Conservation (phyloP, 2,329 filamentous ascomycete species). For the Trichoderma gracile region DNA sequence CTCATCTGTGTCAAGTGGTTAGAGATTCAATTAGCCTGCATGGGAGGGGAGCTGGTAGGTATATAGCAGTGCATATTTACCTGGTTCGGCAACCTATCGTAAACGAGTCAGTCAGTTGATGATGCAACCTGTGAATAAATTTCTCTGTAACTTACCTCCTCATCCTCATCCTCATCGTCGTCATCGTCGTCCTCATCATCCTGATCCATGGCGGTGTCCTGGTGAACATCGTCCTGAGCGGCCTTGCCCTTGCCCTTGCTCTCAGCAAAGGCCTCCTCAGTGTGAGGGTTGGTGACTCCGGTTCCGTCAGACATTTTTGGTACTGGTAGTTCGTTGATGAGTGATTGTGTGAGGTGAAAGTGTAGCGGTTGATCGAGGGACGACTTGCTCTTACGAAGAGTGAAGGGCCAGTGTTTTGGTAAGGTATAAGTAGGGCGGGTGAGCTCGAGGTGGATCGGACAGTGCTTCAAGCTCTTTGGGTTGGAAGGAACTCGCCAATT, state of each 20-base stretch:
- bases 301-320: conserved; percentile 48
- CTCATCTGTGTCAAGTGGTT: conserved; percentile 48
- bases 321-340: not conserved
- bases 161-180: conserved; percentile 50
- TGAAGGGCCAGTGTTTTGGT: conserved; percentile 21
- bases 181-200: conserved; percentile 75
- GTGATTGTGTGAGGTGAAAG: conserved; percentile 23
- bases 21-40: not conserved
- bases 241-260: conserved; percentile 90
- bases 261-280: conserved; percentile 48
- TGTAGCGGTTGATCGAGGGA: conserved; percentile 24
- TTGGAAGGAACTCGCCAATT: conserved; percentile 27
- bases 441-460: conserved; percentile 30
- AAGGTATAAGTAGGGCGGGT: conserved; percentile 29
- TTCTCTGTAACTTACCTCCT: conserved; percentile 25
- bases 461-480: conserved; percentile 34
- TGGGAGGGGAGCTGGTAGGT: not conserved
- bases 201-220: conserved; percentile 71
- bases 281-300: conserved; percentile 50
- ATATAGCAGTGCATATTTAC: conserved; percentile 33
- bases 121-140: not conserved
- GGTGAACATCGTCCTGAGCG: conserved; percentile 48
- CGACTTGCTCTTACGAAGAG: conserved; percentile 13
- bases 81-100: conserved; percentile 35
- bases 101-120: conserved; percentile 30